Evolutionary conservation across 129 eudicot genomes (phyloP).

Genomic region (Chrysanthemum lavandulifolium): DNA sequence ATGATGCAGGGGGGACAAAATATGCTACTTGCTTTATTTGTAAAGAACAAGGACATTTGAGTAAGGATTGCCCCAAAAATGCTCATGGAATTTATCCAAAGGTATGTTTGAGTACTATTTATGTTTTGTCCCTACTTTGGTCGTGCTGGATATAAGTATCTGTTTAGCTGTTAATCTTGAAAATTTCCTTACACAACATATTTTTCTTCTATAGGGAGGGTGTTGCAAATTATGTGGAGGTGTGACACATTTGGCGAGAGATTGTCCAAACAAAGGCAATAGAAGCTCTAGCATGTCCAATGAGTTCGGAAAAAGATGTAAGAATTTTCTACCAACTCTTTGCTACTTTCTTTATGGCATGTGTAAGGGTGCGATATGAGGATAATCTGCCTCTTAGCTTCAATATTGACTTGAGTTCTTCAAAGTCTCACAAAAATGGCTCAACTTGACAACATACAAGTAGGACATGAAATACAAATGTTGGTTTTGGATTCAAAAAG

Average conservation of each 20-base stretch:
- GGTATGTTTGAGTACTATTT: conserved; percentile 37
- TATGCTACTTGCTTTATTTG: conserved; percentile 90
- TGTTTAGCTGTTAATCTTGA: background rate
- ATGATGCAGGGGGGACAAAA: conserved; percentile 80
- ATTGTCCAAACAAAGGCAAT: conserved; percentile 73
- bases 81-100: conserved; percentile 92
- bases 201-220: conserved; percentile 63
- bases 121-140: background rate
- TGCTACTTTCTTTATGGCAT: background rate
- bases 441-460: no score
- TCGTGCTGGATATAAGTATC: background rate
- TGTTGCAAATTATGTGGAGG: conserved; percentile 90
- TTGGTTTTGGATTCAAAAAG: background rate
- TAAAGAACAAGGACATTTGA: conserved; percentile 88
- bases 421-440: no score
- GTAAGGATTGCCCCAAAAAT: conserved; percentile 91
- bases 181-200: no score
- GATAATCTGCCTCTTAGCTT: background rate
- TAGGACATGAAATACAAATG: background rate
- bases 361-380: background rate
- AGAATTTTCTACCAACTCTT: conserved; percentile 21
- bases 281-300: conserved; percentile 29
- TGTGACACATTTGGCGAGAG: conserved; percentile 87
- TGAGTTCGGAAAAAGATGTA: conserved; percentile 42
- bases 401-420: no score